Evolutionary conservation across 2,329 filamentous ascomycete species (phyloP), one percentile per base, ranked within the genome.

Genomic region (Epicoccum sorghinum): DNA sequence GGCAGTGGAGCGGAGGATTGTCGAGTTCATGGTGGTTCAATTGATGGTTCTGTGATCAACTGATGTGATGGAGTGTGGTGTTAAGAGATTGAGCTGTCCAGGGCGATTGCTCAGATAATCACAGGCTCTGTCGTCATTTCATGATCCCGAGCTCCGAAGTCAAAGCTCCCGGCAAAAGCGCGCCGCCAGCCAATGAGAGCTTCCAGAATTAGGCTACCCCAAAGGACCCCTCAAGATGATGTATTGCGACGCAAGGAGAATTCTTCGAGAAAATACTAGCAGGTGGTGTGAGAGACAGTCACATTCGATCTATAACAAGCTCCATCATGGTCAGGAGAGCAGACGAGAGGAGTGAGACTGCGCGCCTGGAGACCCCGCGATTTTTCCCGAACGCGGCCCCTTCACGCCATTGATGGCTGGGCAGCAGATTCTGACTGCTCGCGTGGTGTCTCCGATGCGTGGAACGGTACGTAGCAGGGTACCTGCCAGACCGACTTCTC

Each of bases 1-100:
- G 66, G 86, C 83, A 60, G 84, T 83, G 64, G 86, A 86, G 72
- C 90, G 88, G 74, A 96, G 81, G 62, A 96, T 83, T 59, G 88
- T 82, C 52, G 88, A 81, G 72, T 91, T 87, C 91, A 96, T 96
- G 71, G 23, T 82, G 33, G 10, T 69, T 57, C 55, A 60, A 59
- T 65, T 55, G 64, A 55, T 58, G 49, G 30, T 25, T 25, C 35
- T 33, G 14, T 30, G 41, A 18, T 63, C 62, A 69, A 69, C 69
- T 68, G 35, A 23, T 44, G 51, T 55, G 37, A 44, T 30, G 24
- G 25, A 12, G 4, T 23, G 48, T 42, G 22, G 13, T 22, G 41
- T 37, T 25, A 10, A 8, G 42, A 33, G 10, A 9, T 39, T 23
- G 10, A 23, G 27, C 18, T 36, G 41, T 40, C 41, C 23, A 24